A percentile compares a stretch with the other conserved stretches of the same genome.
These are phyloP conservation scores for Darksidea phi DNA, from an alignment of 495 filamentous ascomycete genomes.

Conservation along the genomic window DNA sequence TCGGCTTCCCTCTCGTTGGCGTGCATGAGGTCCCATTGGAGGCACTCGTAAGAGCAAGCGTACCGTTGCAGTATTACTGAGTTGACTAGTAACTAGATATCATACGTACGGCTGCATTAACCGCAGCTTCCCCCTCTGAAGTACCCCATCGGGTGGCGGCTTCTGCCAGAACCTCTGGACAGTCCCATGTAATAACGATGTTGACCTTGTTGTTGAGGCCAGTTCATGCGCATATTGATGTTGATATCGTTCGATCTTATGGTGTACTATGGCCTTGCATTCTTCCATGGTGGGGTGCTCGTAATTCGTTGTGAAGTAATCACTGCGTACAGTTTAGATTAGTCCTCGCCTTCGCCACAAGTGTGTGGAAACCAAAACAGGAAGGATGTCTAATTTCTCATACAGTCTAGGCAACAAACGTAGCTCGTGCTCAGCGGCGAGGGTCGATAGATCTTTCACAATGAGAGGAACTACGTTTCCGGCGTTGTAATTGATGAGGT, in stretches of 20 bases:
- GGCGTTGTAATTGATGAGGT: neutral
- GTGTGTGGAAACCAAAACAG: neutral
- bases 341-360: neutral
- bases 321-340: neutral
- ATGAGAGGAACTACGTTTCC: conserved; percentile 8
- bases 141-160: neutral
- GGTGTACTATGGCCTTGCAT: conserved; percentile 7
- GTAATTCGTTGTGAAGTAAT: neutral
- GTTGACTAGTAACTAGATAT: neutral
- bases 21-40: neutral
- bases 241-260: conserved; percentile 12
- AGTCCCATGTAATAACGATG: conserved; percentile 4
- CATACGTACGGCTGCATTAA: conserved; percentile 3
- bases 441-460: neutral
- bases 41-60: neutral
- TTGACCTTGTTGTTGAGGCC: neutral
- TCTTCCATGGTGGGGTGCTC: neutral
- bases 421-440: neutral
- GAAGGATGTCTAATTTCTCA: neutral
- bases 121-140: neutral
- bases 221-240: conserved; percentile 3
- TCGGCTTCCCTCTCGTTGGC: neutral
- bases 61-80: neutral
- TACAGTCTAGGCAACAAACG: conserved; percentile 4
- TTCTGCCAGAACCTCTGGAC: neutral